A percentile compares a stretch with the other conserved stretches of the same genome.
phyloP scores from a whole-genome alignment of 2,329 filamentous ascomycete species.

The Cladophialophora psammophila region DNA sequence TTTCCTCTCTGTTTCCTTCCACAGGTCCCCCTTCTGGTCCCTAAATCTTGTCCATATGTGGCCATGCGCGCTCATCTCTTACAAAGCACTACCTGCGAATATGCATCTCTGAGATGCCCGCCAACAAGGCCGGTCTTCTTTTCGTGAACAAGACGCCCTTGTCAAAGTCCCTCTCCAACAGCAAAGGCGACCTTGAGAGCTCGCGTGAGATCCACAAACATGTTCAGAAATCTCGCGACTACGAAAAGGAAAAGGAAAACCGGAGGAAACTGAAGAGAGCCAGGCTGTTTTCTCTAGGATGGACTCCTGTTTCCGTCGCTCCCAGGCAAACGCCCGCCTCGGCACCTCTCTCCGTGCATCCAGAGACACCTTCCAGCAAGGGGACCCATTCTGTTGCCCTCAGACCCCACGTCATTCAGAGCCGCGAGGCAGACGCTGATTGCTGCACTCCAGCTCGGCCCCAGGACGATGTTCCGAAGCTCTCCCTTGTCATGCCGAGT shows the following conservation, averaged over 20 bases:
- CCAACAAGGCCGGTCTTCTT: constrained; percentile 24
- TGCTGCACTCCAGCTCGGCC: not conserved
- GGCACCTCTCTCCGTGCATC: not conserved
- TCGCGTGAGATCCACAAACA: constrained; percentile 32
- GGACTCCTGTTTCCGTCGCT: constrained; percentile 17
- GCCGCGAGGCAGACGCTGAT: not conserved
- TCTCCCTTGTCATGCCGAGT: constrained; percentile 13
- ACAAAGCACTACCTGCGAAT: constrained; percentile 17
- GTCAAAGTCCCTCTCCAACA: constrained; percentile 34
- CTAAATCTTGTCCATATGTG: constrained; percentile 15
- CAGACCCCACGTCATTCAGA: not conserved
- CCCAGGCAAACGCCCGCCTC: constrained; percentile 3
- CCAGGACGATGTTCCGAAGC: constrained; percentile 5
- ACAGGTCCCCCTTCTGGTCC: constrained; percentile 4
- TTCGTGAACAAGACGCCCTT: constrained; percentile 31
- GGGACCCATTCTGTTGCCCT: not conserved
- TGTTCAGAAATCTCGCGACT: constrained; percentile 32
- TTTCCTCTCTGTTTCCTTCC: constrained; percentile 3
- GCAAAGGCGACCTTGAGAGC: constrained; percentile 21
- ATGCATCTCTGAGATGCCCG: constrained; percentile 26
- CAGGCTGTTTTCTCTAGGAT: constrained; percentile 24
- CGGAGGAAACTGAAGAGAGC: constrained; percentile 24
- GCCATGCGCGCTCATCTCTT: constrained; percentile 21
- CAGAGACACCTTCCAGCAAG: constrained; percentile 8
- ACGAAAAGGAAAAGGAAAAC: constrained; percentile 24